phyloP scores from a whole-genome alignment of 495 filamentous ascomycete genomes.

The Pseudoneurospora amorphoporcata region DNA sequence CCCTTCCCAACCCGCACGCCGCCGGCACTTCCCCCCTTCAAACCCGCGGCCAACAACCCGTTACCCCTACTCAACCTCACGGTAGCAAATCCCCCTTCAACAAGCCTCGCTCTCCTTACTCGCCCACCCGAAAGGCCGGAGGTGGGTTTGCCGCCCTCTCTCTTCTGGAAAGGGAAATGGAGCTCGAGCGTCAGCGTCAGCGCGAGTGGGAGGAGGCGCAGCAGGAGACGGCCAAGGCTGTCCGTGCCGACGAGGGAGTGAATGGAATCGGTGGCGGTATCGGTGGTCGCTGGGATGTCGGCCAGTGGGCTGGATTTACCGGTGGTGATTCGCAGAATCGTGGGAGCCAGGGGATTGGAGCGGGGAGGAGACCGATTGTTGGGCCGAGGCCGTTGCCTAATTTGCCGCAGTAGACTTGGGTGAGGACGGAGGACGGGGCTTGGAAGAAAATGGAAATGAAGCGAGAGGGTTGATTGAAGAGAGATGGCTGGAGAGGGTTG shows the following conservation, averaged over 20 bases:
- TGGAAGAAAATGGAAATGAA: neutral
- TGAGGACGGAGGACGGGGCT: neutral
- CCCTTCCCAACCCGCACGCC: slow-evolving; percentile 29
- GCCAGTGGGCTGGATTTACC: slow-evolving; percentile 73
- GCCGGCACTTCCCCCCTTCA: slow-evolving; percentile 16
- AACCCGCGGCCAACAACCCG: neutral
- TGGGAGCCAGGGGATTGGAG: slow-evolving; percentile 58
- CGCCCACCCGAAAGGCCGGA: slow-evolving; percentile 52
- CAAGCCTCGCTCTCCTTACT: neutral
- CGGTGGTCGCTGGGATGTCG: slow-evolving; percentile 69
- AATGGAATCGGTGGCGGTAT: slow-evolving; percentile 45
- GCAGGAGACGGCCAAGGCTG: slow-evolving; percentile 52
- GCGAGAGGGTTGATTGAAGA: neutral
- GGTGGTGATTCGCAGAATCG: slow-evolving; percentile 79
- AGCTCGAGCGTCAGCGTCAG: slow-evolving; percentile 85
- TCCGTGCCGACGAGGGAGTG: slow-evolving; percentile 38
- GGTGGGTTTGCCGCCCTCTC: slow-evolving; percentile 71
- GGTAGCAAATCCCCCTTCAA: neutral
- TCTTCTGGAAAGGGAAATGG: slow-evolving; percentile 90
- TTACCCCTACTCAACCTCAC: neutral
- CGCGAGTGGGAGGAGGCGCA: slow-evolving; percentile 93
- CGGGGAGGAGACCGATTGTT: slow-evolving; percentile 71
- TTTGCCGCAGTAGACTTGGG: slow-evolving; percentile 12
- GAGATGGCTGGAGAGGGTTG: neutral
- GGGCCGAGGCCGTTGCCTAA: slow-evolving; percentile 55